Evolutionary conservation across 306 rosid genomes (phyloP), one percentile per base, ranked within the genome.

Genomic region (peach (Prunus persica)): DNA sequence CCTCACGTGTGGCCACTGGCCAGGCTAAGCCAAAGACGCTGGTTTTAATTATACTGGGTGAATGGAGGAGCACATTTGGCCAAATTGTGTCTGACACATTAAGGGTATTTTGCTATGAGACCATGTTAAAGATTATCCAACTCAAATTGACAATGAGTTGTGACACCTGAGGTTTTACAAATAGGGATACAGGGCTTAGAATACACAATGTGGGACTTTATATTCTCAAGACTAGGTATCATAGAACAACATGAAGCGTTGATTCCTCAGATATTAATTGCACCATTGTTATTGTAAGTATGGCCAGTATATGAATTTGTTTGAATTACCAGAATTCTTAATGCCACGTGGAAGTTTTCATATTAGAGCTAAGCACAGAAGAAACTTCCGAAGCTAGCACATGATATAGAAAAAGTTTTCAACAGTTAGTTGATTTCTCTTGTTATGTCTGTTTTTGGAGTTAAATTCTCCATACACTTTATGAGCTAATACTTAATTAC

Each of bases 401-500:
- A 47, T 46, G 14, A 14, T 15, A 69, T 27, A 13, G 65, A 62
- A 8, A 49, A 47, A 45, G 18, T 24, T 61, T 54, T 52, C 24
- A n/a, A 46, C 2, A 19, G 19, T 65, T 56, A 27, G 57, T 72
- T 38, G 18, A 19, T 66, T 82, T 69, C 38, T 62, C 32, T 38
- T 30, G 41, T 68, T 67, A 34, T 77, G 6, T 78, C 24, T 78
- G 5, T 45, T 24, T 65, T 27, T 66, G 58, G 58, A 27, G 28
- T 49, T 55, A 4, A 58, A 14, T 14, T 15, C 41, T 52, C 56
- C 70, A 10, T 65, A 55, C n/a, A 55, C 67, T 79, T 62, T 60
- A 60, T 81, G 78, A 63, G 82, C 91, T 88, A 65, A 87, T 86
- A 84, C 91, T 90, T 86, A 32, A 78, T 82, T 86, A 90, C 86